Percentiles rank a stretch among this genome's conserved stretches.
Evolutionary conservation across 192 early-diverging fungal species (phyloP).

Genomic region (Backusella psychrophila): DNA sequence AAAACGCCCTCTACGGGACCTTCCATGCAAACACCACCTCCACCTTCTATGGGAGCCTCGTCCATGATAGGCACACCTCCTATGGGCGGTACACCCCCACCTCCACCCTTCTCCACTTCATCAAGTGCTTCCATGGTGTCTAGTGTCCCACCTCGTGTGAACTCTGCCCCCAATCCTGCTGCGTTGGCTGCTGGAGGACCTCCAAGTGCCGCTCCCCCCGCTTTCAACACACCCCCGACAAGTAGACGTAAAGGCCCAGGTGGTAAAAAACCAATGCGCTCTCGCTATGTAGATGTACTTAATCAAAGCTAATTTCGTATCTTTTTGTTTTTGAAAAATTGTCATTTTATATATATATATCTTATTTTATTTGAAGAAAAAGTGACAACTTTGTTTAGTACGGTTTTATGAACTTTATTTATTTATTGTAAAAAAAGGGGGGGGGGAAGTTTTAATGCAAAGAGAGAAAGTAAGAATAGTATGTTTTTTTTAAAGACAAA

Average conservation of each 20-base stretch:
- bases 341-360: neutral
- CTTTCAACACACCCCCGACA: slow-evolving; percentile 21
- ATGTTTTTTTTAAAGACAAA: neutral
- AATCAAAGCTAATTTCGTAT: slow-evolving; percentile 23
- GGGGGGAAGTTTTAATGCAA: neutral
- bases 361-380: neutral
- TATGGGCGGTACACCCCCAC: neutral
- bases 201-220: neutral
- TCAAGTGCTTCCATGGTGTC: neutral
- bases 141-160: neutral
- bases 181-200: neutral
- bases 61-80: slow-evolving; percentile 27
- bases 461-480: neutral
- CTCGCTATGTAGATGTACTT: slow-evolving; percentile 52
- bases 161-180: slow-evolving; percentile 20
- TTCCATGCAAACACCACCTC: neutral
- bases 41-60: neutral
- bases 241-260: slow-evolving; percentile 24
- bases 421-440: too few species aligned
- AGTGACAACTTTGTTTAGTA: too few species aligned
- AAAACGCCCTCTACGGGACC: slow-evolving; percentile 18
- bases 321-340: neutral
- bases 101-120: neutral
- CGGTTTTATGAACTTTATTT: too few species aligned
- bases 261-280: slow-evolving; percentile 37